These are phyloP conservation scores for Rhinocladiella mackenziei DNA, from an alignment of 2,329 filamentous ascomycete genomes.

Conservation along the genomic window DNA sequence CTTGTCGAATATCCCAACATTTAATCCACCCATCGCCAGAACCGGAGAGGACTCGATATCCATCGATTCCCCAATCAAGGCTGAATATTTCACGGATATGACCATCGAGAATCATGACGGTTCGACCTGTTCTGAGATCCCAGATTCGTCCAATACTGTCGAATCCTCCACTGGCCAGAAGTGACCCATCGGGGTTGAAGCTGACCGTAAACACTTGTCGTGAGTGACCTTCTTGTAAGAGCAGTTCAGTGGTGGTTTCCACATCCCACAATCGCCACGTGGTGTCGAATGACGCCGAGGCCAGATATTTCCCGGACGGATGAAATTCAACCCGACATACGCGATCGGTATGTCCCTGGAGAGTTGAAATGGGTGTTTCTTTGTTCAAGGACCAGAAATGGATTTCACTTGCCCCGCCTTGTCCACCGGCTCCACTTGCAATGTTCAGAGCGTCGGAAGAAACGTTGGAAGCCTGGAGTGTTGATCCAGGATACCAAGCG, in stretches of 20 bases:
- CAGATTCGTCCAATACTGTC: constrained; percentile 94
- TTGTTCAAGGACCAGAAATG: constrained; percentile 86
- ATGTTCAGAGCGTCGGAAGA: constrained; percentile 74
- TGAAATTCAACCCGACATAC: constrained; percentile 94
- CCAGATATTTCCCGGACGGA: constrained; percentile 81
- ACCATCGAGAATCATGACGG: constrained; percentile 91
- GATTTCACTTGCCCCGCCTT: constrained; percentile 77
- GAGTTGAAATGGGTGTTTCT: constrained; percentile 76
- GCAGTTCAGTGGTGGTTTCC: constrained; percentile 73
- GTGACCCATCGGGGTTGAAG: constrained; percentile 86
- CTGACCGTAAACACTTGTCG: constrained; percentile 85
- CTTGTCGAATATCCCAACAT: constrained; percentile 94
- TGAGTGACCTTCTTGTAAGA: constrained; percentile 91
- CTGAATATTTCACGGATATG: constrained; percentile 92
- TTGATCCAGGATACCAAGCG: constrained; percentile 83
- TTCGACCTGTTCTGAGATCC: constrained; percentile 88
- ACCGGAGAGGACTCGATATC: constrained; percentile 85
- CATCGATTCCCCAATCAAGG: constrained; percentile 87
- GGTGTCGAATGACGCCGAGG: constrained; percentile 91
- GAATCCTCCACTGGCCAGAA: constrained; percentile 85
- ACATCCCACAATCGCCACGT: constrained; percentile 98
- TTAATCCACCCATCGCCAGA: constrained; percentile 95
- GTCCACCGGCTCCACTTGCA: constrained; percentile 60
- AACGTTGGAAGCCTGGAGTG: constrained; percentile 65
- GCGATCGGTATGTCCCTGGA: constrained; percentile 78